Base-by-base conservation (phyloP, 495 filamentous ascomycete species). In the Xylaria grammica region DNA sequence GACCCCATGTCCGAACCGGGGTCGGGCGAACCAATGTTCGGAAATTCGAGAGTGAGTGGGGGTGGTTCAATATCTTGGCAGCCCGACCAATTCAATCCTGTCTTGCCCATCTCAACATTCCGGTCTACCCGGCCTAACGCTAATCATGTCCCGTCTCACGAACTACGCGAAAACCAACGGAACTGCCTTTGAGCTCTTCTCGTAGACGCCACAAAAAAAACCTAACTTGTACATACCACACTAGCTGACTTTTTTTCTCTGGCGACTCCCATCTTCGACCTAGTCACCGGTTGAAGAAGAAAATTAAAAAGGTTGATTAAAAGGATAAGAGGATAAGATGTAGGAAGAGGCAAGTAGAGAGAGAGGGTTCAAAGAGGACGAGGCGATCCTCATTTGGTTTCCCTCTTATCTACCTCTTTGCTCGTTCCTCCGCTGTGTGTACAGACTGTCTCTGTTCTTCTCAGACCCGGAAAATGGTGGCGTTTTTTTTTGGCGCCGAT, bases 191-290 rank as follows among this genome's bases (percentile, higher is more conserved):
- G 17, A 32, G 45, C 26, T 4, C 55, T 36, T 36, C 36, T 24
- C 10, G 44, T 59, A 48, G 42, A 59, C 27, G 27, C 56, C 42
- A 45, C 29, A 19, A 40, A 38, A 54, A 57, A 17, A 52, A 13
- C 53, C 15, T 42, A 17, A 42, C 54, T 45, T 59, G 42, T 59
- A 48, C 56, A 48, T 32, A 36, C 46, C 32, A 38, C 19, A 36
- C 3, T 13, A 45, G 8, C 24, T 45, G 11, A 3, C 22, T 44
- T 20, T 30, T n/a, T 22, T 58, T 34, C 19, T n/a, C 52, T 58
- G 38, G 26, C 26, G 54, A 17, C 36, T 24, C 27, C 2, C 24
- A 5, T n/a, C 15, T 59, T 48, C 27, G 26, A 29, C 27, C 42
- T 10, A 6, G 42, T 29, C 27, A 59, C 27, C 19, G n/a, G 42